Evolutionary conservation across 2,329 filamentous ascomycete species (phyloP).

Genomic region (Trichoderma semiorbis): DNA sequence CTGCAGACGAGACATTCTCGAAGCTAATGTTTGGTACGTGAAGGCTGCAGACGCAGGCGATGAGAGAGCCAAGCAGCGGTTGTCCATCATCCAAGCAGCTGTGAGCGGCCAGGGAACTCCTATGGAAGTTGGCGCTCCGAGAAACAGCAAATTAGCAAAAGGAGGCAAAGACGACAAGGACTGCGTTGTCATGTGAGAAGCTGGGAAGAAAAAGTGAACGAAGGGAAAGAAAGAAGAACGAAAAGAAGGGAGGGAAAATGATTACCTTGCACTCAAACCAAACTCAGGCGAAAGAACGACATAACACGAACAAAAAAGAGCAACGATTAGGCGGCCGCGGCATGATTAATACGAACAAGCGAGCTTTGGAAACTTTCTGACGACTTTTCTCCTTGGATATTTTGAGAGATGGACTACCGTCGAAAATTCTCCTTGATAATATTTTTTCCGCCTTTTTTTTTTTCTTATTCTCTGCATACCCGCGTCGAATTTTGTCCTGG

Average conservation of each 20-base stretch:
- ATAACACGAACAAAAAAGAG: slow-evolving; percentile 1
- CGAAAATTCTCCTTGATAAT: neutral
- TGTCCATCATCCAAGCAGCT: slow-evolving; percentile 82
- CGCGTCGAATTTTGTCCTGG: neutral
- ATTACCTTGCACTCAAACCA: neutral
- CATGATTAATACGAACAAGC: slow-evolving; percentile 11
- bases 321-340: neutral
- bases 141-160: slow-evolving; percentile 51
- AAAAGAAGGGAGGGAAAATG: neutral
- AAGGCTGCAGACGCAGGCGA: slow-evolving; percentile 90
- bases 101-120: slow-evolving; percentile 56
- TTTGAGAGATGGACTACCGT: neutral
- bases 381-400: neutral
- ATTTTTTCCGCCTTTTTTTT: neutral
- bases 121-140: slow-evolving; percentile 54
- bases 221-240: neutral
- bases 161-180: slow-evolving; percentile 51
- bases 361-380: slow-evolving; percentile 10
- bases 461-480: slow-evolving; percentile 1
- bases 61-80: slow-evolving; percentile 79
- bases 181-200: slow-evolving; percentile 52
- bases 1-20: slow-evolving; percentile 87
- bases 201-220: neutral
- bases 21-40: slow-evolving; percentile 98
- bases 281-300: neutral